Conservation (phyloP, 2,329 filamentous ascomycete species). For the Botrytis porri region DNA sequence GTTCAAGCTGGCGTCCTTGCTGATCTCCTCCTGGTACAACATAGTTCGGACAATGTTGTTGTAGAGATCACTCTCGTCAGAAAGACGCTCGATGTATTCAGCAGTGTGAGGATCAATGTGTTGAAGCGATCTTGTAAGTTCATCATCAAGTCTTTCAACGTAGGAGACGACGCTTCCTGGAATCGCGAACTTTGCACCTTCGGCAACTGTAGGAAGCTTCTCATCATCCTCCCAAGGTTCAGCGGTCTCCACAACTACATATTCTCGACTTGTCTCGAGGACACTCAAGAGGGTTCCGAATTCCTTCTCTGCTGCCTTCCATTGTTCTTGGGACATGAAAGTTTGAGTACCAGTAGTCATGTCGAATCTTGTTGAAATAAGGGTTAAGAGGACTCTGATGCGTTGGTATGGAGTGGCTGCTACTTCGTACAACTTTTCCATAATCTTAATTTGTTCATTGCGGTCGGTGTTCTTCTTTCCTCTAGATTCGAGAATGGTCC, state of each 20-base stretch:
- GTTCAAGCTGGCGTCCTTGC: constrained; percentile 67
- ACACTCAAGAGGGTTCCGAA: constrained; percentile 73
- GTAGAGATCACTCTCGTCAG: constrained; percentile 88
- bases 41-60: constrained; percentile 85
- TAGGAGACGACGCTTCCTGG: constrained; percentile 93
- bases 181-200: constrained; percentile 80
- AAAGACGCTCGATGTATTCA: constrained; percentile 93
- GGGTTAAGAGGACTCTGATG: constrained; percentile 84
- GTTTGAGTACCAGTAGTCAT: constrained; percentile 73
- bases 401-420: constrained; percentile 88
- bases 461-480: constrained; percentile 99
- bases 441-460: constrained; percentile 88
- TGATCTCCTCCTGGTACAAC: constrained; percentile 82
- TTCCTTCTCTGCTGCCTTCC: constrained; percentile 91
- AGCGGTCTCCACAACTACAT: constrained; percentile 84
- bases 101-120: constrained; percentile 97
- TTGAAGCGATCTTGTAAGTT: constrained; percentile 94
- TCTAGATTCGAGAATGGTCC: constrained; percentile 88
- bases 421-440: constrained; percentile 94
- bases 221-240: constrained; percentile 99
- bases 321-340: constrained; percentile 93
- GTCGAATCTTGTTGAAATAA: constrained; percentile 94
- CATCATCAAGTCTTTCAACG: constrained; percentile 91
- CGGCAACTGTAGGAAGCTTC: constrained; percentile 72
- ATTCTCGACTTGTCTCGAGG: constrained; percentile 74